These are phyloP conservation scores for Apostasia shenzhenica DNA, from an alignment of 106 monocot genomes.

Conservation along the genomic window DNA sequence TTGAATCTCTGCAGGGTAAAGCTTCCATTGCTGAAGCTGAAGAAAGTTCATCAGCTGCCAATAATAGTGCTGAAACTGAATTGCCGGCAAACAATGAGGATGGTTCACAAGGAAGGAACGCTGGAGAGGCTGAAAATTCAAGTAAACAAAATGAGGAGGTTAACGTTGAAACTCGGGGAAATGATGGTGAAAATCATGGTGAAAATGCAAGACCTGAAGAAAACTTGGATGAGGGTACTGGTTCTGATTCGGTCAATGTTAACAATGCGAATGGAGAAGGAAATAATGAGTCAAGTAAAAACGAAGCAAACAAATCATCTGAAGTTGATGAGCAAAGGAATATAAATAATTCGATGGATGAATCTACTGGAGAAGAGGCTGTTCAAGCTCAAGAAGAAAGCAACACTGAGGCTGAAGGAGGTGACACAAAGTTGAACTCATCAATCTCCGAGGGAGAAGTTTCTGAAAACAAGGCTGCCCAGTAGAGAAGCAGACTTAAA, in stretches of 20 bases:
- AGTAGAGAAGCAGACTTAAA: too few species aligned
- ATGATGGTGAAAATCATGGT: background rate
- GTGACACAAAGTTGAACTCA: too few species aligned
- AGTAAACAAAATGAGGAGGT: background rate
- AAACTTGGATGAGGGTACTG: background rate
- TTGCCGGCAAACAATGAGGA: background rate
- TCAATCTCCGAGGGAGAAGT: too few species aligned
- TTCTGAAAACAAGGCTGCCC: too few species aligned
- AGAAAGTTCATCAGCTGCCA: conserved; percentile 4
- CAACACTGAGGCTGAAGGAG: too few species aligned
- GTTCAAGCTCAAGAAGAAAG: too few species aligned
- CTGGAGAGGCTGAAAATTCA: background rate
- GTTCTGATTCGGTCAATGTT: background rate
- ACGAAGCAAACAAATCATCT: too few species aligned
- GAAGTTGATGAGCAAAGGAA: too few species aligned
- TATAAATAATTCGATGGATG: too few species aligned
- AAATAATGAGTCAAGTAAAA: too few species aligned
- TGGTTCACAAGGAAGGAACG: background rate
- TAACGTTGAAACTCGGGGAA: background rate
- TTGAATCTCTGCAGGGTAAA: background rate
- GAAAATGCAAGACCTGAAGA: background rate
- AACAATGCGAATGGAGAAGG: too few species aligned
- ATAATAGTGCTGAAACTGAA: background rate
- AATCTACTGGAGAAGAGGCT: too few species aligned
- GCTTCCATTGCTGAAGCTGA: background rate